Conservation (phyloP, 768 basidiomycete species). For the Gautieria morchelliformis region DNA sequence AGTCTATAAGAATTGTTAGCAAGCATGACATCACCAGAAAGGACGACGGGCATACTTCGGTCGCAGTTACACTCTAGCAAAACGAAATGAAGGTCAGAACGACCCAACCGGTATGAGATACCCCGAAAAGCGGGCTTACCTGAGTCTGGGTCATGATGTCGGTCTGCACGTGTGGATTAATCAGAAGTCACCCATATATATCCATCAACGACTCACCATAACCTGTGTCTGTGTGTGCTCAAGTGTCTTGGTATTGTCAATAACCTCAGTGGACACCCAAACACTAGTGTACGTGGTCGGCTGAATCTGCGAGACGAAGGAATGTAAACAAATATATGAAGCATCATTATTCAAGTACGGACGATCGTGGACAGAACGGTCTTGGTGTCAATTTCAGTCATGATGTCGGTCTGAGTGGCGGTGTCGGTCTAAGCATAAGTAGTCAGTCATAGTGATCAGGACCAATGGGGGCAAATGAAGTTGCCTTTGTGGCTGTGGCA, state of each 20-base stretch:
- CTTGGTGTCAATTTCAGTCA: constrained; percentile 35
- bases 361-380: constrained; percentile 36
- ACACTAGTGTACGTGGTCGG: constrained; percentile 52
- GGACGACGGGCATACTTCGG: neutral
- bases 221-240: constrained; percentile 32
- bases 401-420: constrained; percentile 35
- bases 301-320: constrained; percentile 22
- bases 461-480: neutral
- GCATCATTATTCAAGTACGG: neutral
- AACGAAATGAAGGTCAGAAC: neutral
- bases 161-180: constrained; percentile 10
- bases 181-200: neutral
- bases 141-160: constrained; percentile 23
- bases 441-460: neutral
- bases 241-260: constrained; percentile 41
- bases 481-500: neutral
- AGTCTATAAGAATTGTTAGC: constrained; percentile 29
- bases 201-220: constrained; percentile 9
- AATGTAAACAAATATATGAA: neutral
- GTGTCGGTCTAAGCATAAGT: constrained; percentile 24
- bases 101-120: neutral
- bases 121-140: constrained; percentile 2
- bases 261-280: constrained; percentile 31
- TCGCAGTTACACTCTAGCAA: neutral
- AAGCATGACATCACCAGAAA: constrained; percentile 18